These are phyloP conservation scores for Allium sativum DNA, from an alignment of 106 monocot species.

Conservation along the genomic window DNA sequence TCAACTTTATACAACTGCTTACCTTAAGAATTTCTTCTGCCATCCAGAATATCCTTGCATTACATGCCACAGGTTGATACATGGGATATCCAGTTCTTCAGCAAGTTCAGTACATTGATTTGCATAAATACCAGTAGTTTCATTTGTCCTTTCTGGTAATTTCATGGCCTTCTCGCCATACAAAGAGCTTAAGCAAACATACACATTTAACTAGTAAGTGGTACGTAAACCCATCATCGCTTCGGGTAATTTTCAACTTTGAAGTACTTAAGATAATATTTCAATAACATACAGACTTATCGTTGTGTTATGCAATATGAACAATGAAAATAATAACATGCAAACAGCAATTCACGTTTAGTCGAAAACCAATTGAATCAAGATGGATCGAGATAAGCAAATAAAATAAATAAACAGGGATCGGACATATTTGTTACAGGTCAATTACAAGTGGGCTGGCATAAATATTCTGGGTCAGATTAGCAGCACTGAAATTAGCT, in stretches of 20 bases:
- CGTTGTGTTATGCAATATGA: no score
- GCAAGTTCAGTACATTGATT: constrained; percentile 60
- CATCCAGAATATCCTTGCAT: constrained; percentile 79
- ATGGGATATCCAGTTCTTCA: constrained; percentile 53
- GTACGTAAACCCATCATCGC: neutral
- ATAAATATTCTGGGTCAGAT: no score
- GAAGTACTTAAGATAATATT: neutral
- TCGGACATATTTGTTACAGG: no score
- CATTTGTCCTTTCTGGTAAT: constrained; percentile 83
- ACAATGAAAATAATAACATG: no score
- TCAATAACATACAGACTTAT: neutral
- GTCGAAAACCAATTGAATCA: no score
- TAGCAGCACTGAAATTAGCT: no score
- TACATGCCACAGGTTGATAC: constrained; percentile 58
- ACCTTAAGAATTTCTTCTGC: constrained; percentile 75
- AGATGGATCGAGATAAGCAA: no score
- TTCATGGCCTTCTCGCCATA: constrained; percentile 81
- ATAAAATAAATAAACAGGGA: no score
- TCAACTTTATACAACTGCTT: no score
- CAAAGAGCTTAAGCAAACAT: constrained; percentile 29
- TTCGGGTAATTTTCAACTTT: neutral
- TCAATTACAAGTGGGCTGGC: no score
- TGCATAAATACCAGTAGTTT: constrained; percentile 69
- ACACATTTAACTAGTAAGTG: neutral
- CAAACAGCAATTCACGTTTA: no score